Conservation (phyloP, 1,284 basidiomycete genomes). For the Phaffia rhodozyma region DNA sequence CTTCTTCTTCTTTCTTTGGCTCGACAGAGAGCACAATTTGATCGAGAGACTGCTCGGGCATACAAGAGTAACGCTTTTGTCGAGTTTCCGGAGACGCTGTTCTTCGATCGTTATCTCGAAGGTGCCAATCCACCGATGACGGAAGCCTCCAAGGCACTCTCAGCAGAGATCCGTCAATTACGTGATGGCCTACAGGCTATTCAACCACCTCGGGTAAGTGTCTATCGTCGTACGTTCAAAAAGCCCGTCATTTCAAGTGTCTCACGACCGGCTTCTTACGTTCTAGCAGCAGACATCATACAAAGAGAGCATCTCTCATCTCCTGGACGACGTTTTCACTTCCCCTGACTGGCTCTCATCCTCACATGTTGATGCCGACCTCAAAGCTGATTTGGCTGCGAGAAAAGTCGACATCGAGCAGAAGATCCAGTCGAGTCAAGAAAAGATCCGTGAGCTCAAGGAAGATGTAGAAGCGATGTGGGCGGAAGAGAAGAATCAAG, state of each 20-base stretch:
- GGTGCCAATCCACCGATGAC: conserved; percentile 58
- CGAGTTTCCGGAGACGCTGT: conserved; percentile 72
- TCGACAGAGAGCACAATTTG: conserved; percentile 83
- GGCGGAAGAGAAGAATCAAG: conserved; percentile 52
- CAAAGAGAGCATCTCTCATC: conserved; percentile 47
- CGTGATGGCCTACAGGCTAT: conserved; percentile 56
- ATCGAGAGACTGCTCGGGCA: conserved; percentile 71
- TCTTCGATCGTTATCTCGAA: conserved; percentile 85
- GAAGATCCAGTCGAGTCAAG: conserved; percentile 10
- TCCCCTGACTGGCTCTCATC: conserved; percentile 1
- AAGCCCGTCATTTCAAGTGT: not conserved
- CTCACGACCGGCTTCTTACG: not conserved
- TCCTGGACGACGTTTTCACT: conserved; percentile 37
- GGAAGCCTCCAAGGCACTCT: conserved; percentile 53
- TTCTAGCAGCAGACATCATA: conserved; percentile 39
- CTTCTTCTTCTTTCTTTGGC: conserved; percentile 4
- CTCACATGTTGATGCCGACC: conserved; percentile 8
- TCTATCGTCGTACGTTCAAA: not conserved
- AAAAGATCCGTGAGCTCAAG: conserved; percentile 43
- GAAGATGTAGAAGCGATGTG: conserved; percentile 61
- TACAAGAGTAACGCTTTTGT: conserved; percentile 96
- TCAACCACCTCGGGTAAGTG: conserved; percentile 53
- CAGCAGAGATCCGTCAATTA: conserved; percentile 49
- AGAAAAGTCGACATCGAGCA: not conserved
- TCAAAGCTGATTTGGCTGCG: conserved; percentile 9